Percentiles rank a stretch among this genome's conserved stretches.
Evolutionary conservation across 306 rosid genomes (phyloP).

Genomic region (Gleditsia sinensis): DNA sequence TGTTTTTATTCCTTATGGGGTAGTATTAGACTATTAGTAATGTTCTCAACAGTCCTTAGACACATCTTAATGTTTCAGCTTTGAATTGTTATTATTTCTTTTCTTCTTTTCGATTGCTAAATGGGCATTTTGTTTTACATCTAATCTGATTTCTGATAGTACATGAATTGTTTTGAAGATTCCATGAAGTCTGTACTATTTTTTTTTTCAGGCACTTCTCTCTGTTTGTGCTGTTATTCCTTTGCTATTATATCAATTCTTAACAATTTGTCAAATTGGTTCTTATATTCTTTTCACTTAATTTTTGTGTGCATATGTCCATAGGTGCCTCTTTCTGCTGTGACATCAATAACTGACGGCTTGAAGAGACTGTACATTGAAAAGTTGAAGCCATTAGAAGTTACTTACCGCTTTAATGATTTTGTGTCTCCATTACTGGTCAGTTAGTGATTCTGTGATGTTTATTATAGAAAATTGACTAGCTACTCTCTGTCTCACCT

Average conservation of each 20-base stretch:
- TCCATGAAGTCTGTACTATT: not conserved
- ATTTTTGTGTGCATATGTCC: conserved; percentile 6
- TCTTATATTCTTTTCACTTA: conserved; percentile 2
- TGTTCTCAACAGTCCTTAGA: not conserved
- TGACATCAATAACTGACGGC: conserved; percentile 87
- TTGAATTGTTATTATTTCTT: not conserved
- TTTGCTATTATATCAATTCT: not conserved
- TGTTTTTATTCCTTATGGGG: not conserved
- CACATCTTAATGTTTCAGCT: not conserved
- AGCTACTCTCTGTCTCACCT: not conserved
- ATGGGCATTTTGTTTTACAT: not conserved
- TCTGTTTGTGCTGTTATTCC: not conserved
- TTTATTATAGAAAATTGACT: not conserved
- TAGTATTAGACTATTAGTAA: not conserved
- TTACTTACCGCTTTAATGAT: conserved; percentile 71
- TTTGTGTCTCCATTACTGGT: conserved; percentile 85
- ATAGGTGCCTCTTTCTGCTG: conserved; percentile 74
- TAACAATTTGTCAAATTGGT: not conserved
- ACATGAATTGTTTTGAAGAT: not conserved
- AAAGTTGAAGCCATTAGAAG: conserved; percentile 95
- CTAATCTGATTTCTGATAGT: not conserved
- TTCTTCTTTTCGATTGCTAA: not conserved
- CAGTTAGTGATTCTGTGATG: conserved; percentile 31
- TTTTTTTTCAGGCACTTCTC: not conserved
- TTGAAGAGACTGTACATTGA: conserved; percentile 83